phyloP scores from a whole-genome alignment of 345 rosid genomes.

The Odontarrhena argentea region DNA sequence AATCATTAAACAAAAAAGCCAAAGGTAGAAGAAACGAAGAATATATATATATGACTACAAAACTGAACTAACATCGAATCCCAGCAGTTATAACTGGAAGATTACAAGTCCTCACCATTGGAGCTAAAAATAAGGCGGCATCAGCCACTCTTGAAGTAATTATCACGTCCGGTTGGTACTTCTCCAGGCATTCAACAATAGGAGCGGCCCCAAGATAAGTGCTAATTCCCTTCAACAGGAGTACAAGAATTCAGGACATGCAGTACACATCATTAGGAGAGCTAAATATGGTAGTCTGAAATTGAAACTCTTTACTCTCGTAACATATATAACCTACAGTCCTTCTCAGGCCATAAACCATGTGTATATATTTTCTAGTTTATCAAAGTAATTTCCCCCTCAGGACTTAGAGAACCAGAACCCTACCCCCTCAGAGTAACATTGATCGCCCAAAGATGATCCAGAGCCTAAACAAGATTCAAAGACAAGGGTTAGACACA shows the following conservation, averaged over 20 bases:
- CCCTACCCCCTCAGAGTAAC: conserved; percentile 58
- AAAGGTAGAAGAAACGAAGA: neutral
- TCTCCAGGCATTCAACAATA: conserved; percentile 86
- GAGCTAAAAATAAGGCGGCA: conserved; percentile 89
- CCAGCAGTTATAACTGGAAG: neutral
- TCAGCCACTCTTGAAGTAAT: conserved; percentile 89
- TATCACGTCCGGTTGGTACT: conserved; percentile 74
- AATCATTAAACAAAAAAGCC: conserved; percentile 1
- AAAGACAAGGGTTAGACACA: conserved; percentile 7
- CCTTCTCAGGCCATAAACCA: neutral
- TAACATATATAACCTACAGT: conserved; percentile 5
- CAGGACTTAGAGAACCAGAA: conserved; percentile 39
- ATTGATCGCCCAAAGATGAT: conserved; percentile 39
- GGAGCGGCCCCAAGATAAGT: conserved; percentile 97
- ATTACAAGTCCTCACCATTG: conserved; percentile 61
- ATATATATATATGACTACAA: neutral
- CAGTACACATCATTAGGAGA: neutral
- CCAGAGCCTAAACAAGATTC: conserved; percentile 49
- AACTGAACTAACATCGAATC: conserved; percentile 4
- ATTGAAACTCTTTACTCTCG: neutral
- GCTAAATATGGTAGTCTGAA: neutral
- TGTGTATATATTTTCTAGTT: neutral
- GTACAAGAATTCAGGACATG: neutral
- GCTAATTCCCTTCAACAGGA: conserved; percentile 65
- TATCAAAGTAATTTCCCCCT: neutral